Evolutionary conservation across 345 rosid species (phyloP), one percentile per base, ranked within the genome.

Genomic region (Eucalyptus tenuipes): DNA sequence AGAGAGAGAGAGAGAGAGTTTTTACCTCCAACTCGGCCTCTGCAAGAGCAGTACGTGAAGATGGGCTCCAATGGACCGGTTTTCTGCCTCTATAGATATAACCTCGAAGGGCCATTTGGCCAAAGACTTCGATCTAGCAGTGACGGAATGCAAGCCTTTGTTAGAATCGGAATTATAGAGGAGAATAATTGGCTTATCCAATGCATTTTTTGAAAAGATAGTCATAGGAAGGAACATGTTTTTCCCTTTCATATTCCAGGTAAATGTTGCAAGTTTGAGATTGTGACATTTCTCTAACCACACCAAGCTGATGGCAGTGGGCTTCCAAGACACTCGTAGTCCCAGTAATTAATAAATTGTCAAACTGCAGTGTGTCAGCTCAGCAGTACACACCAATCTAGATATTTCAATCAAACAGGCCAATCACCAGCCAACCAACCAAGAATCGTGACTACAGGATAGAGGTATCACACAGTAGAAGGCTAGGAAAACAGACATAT

Each of bases 51-150:
- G 99, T 97, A 84, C 96, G 95, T 44, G 99, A 96, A 89, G 98
- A 96, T 87, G 99, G 99, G 92, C 99, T 97, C 99, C 99, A 97
- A 90, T 96, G 97, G 91, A 97, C 99, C 49, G 98, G 99, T 92
- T 97, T 97, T 91, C 96, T 94, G 90, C 99, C 99, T 91, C 99
- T 95, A 84, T 96, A 97, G 71, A 96, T 96, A 89, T 94, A 94
- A 81, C 98, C 99, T 96, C 92, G 93, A 90, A 96, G 92, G 87
- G 96, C 95, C 98, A 97, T 97, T 91, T 95, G 93, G 47, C 98
- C 96, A 90, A 97, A 97, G 85, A 97, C 96, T 94, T 97, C 97
- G 90, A 96, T 95, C 99, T 97, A 91, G 92, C n/a, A 86, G 88
- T 89, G 88, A 87, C 50, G 86, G 89, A 53, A 85, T 79, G 87